Base-by-base conservation (phyloP, 1,284 basidiomycete genomes). In the Mycocalia duriaeana region DNA sequence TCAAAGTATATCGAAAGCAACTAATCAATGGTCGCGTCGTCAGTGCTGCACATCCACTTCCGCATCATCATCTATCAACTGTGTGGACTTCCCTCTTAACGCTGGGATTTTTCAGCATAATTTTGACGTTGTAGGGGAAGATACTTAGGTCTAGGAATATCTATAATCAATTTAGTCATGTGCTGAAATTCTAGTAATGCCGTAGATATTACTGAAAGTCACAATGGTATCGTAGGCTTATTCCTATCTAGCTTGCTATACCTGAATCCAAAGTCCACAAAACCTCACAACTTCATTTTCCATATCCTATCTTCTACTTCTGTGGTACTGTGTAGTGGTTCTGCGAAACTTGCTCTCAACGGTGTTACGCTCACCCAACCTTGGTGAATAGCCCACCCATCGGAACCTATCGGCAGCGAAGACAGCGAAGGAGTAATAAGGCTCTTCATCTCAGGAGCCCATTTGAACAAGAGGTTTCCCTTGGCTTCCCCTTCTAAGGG, bases 281-380 rank as follows among this genome's bases (percentile, higher is more conserved):
- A 31, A 31, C 28, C 28, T 31, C 54, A 62, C 40, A 85, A 58
- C 55, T 75, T 78, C 60, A 85, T 67, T 61, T 75, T 79, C 75
- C 73, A 81, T 18, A 76, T 53, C 47, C 68, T 66, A 42, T 69
- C 66, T 35, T 74, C 70, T 13, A 70, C 45, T 34, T 65, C 55
- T 42, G 55, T 51, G 26, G 52, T 47, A 28, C 58, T 50, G 19
- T 50, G 45, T 23, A 38, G 44, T 11, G 79, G 79, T 58, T 90
- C 85, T 13, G 77, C 86, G 58, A 91, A 91, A 43, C 75, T 72
- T 2, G 89, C 82, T 45, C 79, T 72, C 48, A 92, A 62, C 2
- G 90, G 85, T 20, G 87, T 90, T 2, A 92, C 79, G 51, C 85
- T 88, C 19, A 77, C 81, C 55, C 71, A 77, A 7, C 82, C 85